Evolutionary conservation across 495 filamentous ascomycete genomes (phyloP), one percentile per base, ranked within the genome.

Genomic region (Chaetomium fimeti): DNA sequence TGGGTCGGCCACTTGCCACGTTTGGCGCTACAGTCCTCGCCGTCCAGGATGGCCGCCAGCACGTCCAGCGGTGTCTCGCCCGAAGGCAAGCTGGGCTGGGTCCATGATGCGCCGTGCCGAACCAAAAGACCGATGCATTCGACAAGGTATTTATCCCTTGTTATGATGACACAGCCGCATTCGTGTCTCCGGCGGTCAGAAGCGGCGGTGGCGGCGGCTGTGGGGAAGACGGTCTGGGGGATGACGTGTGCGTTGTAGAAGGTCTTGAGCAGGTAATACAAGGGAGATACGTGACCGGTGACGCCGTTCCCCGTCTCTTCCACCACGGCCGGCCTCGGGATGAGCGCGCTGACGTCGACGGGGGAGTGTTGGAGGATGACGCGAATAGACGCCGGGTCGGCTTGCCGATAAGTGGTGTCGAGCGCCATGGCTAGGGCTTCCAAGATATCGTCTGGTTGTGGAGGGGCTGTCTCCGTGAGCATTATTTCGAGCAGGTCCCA

Each of bases 11-110:
- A 59, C 2, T 1, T 16, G 24, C 42, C 42, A 1, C 8, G 0
- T 25, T 4, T 1, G 15, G 16, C 13, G 2, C 25, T 1, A 32
- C 25, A 28, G 22, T 6, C 57, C 42, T 47, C 7, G 11, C 38
- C 57, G 16, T 59, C 57, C 16, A 59, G 25, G 0, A 59, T 59
- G 2, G 24, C 25, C 8, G 3, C 40, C 25, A 59, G 42, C 57
- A 59, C 42, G 16, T 59, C 57, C 57, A 47, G 40, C 27, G 57
- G 15, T 3, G 40, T 59, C 57, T 58, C 57, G 3, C 57, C 57
- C 6, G 24, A 24, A 1, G 57, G 38, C 42, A 20, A 16, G 24
- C 24, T 11, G 3, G 24, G 40, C 25, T 59, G 55, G 20, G 24
- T 12, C 57, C 57, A 59, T 1, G 15, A 29, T 3, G 57, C 42